Evolutionary conservation across 768 basidiomycete genomes (phyloP), one percentile per base, ranked within the genome.

Genomic region (Naganishia onofrii): DNA sequence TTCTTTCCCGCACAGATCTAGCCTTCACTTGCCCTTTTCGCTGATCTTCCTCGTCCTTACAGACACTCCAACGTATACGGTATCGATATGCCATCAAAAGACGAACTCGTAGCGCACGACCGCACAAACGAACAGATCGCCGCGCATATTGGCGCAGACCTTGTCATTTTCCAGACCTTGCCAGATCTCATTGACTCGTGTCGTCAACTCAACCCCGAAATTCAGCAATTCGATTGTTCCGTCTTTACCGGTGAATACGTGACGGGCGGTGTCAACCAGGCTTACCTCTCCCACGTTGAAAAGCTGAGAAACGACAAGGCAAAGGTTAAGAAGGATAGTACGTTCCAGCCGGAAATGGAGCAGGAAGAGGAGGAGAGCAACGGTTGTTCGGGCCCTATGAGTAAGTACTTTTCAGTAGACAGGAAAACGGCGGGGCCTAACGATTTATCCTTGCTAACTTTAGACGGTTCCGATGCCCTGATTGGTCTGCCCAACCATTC

Each of bases 31-130:
- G 10, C 3, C 26, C n/a, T 10, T 15, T 3, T 21, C 5, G 3
- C n/a, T 15, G 56, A 26, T 32, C 48, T 26, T 38, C 23, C 21
- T 19, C 42, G 21, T 26, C 23, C 52, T n/a, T 19, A 26, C 38
- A 63, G 92, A 31, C 87, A 88, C 79, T 89, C 93, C 5, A 96
- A 98, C 78, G 96, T 99, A 5, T 98, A 99, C 81, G 96, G 96
- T 23, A 99, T 99, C 78, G 96, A 99, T 83, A 99, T 98, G 96
- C 95, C 96, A 34, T 92, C 93, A 3, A 88, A 92, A n/a, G 82
- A 84, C 42, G 95, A 98, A 78, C 88, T 98, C 36, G 93, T 98
- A 63, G 95, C 93, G 0, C 84, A 93, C 79, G 86, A 85, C 42
- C 88, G 92, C 60, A 86, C 87, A 65, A 86, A 85, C 13, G 84